Evolutionary conservation across 2,329 filamentous ascomycete genomes (phyloP), one percentile per base, ranked within the genome.

Genomic region (Fusarium bulbicola): DNA sequence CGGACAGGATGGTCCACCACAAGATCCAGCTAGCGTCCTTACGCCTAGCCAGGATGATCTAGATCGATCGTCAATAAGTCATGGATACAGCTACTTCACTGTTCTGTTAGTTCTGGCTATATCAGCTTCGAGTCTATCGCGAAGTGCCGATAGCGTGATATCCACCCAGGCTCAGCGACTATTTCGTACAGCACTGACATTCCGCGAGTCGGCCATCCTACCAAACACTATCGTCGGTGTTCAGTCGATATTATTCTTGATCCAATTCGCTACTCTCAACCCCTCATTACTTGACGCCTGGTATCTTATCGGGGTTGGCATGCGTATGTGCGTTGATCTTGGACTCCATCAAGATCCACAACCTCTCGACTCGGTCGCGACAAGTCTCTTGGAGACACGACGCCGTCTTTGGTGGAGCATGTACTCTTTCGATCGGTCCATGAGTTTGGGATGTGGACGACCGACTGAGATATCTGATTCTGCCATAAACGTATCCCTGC

Each of bases 251-350:
- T 3, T 63, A 3, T 68, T 68, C 0, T 18, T 68, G 8, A 52
- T 68, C 4, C 66, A 63, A 20, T 68, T 68, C 3, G 64, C 47
- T 1, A 68, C 66, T 18, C 40, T 68, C 4, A 68, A 68, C 13
- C 66, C 64, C 2, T 68, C 64, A 0, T 7, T 68, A 10, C 49
- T 68, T 0, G 63, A 68, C 1, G 65, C 65, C 1, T 68, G 65
- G 65, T 68, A 68, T 21, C 37, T 68, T 3, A 68, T 68, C 3
- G 65, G 65, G 1, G 65, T 68, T 2, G 65, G 65, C 0, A 68
- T 68, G 63, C 56, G 65, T 0, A 68, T 68, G 65, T 68, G 63
- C 11, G 65, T 68, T 11, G 65, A 68, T 4, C 63, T 68, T 3
- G 65, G 65, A 0, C 37, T 68, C 0, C 65, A 68, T 15, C 65